Conservation (phyloP, 495 filamentous ascomycete species). For the Penicillium riverlandense region DNA sequence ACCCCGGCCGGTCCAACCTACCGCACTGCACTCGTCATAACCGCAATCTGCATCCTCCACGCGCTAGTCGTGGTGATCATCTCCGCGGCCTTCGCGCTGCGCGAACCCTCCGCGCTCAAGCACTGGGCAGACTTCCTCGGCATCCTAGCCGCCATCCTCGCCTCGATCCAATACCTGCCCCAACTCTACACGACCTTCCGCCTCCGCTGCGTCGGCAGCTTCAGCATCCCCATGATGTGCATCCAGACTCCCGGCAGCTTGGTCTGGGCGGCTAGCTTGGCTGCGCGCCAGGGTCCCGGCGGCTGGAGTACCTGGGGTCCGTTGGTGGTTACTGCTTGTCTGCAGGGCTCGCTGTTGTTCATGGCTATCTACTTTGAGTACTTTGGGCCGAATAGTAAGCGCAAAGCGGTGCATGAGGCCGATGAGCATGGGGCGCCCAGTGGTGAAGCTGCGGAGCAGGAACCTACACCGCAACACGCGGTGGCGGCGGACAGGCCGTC, state of each 20-base stretch:
- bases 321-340: conserved; percentile 71
- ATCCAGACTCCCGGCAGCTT: conserved; percentile 92
- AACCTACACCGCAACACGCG: conserved; percentile 3
- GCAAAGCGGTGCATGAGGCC: conserved; percentile 22
- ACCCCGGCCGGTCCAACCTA: conserved; percentile 46
- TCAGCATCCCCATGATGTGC: conserved; percentile 97
- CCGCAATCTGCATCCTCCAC: conserved; percentile 61
- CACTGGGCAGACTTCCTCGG: conserved; percentile 82
- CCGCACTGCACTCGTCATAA: conserved; percentile 68
- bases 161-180: conserved; percentile 85
- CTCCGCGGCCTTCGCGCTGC: conserved; percentile 52
- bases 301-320: conserved; percentile 97
- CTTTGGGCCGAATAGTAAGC: conserved; percentile 26
- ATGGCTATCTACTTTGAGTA: conserved; percentile 78
- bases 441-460: conserved; percentile 13
- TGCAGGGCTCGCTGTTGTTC: conserved; percentile 76
- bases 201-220: conserved; percentile 73
- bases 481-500: conserved; percentile 30
- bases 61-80: conserved; percentile 60
- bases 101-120: conserved; percentile 50
- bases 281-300: conserved; percentile 65
- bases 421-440: conserved; percentile 29
- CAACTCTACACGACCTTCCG: conserved; percentile 88
- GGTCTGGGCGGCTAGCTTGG: conserved; percentile 80
- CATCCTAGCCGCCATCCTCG: conserved; percentile 66